A percentile compares a stretch with the other conserved stretches of the same genome.
These are phyloP conservation scores for Penicillium sp. DNA, from an alignment of 2,329 filamentous ascomycete genomes.

Conservation along the genomic window DNA sequence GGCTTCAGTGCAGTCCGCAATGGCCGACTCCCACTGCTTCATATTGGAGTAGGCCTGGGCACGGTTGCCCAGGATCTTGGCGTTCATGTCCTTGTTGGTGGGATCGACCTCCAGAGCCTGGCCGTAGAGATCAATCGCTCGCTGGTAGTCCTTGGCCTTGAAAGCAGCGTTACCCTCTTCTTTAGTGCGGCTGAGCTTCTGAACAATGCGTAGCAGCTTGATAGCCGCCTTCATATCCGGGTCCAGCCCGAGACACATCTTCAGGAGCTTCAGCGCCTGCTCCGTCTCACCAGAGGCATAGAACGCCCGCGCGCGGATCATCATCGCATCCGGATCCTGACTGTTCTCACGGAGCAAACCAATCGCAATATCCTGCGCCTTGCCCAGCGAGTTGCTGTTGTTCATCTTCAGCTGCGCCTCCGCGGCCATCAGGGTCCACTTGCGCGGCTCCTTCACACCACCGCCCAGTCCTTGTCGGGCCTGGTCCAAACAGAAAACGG, in stretches of 20 bases:
- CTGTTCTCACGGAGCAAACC: slow-evolving; percentile 78
- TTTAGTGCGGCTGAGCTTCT: slow-evolving; percentile 90
- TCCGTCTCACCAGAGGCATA: slow-evolving; percentile 94
- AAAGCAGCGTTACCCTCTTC: slow-evolving; percentile 88
- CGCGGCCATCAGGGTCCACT: slow-evolving; percentile 90
- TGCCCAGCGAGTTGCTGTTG: slow-evolving; percentile 80
- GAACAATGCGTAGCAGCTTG: slow-evolving; percentile 83
- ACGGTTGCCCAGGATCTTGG: slow-evolving; percentile 91
- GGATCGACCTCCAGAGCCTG: slow-evolving; percentile 83
- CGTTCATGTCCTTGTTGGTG: slow-evolving; percentile 84
- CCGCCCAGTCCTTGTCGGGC: slow-evolving; percentile 76
- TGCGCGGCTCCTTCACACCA: slow-evolving; percentile 76
- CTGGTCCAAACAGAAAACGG: slow-evolving; percentile 84
- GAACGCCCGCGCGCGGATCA: slow-evolving; percentile 80
- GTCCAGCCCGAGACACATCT: slow-evolving; percentile 83
- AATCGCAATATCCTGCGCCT: slow-evolving; percentile 92
- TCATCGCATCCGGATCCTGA: slow-evolving; percentile 89
- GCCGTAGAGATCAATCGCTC: slow-evolving; percentile 81
- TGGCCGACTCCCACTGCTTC: slow-evolving; percentile 78
- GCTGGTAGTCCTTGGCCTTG: slow-evolving; percentile 76
- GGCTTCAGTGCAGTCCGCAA: slow-evolving; percentile 82
- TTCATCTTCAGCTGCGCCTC: slow-evolving; percentile 93
- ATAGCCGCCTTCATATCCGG: slow-evolving; percentile 87
- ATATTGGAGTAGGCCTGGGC: slow-evolving; percentile 77
- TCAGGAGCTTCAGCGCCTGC: slow-evolving; percentile 88